Base-by-base conservation (phyloP, 345 rosid genomes). In the Ricinus communis region DNA sequence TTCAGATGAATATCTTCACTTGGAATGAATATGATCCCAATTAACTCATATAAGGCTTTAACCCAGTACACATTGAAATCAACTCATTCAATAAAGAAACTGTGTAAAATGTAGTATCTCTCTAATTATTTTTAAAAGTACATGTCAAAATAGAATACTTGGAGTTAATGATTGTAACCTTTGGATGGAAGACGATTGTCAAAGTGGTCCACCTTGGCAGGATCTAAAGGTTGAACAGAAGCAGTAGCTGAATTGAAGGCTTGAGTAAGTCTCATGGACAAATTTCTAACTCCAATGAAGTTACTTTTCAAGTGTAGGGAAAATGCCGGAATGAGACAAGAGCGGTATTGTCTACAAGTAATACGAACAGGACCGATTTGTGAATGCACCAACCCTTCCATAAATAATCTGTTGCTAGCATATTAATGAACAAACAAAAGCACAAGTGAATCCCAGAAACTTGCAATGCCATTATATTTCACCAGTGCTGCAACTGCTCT, bases 331-430 rank as follows among this genome's bases (percentile, higher is more conserved):
- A 65, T 16, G 24, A 71, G 77, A 77, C 65, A 53, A 11, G 77
- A 69, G 19, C 51, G 79, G 49, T 71, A 76, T 57, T 49, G 79
- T 54, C 73, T 85, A 69, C 70, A 73, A 25, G 52, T 57, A 75
- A 75, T 67, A 55, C 49, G 80, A 72, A 80, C 18, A 8, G 85
- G 87, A 55, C 71, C 69, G 65, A 78, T 71, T 66, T 71, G 82
- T 10, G 82, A 79, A 71, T 76, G 74, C 66, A 61, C 55, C 79
- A 92, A 76, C 21, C 83, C 86, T 71, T 92, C 96, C 96, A 92
- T 88, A 41, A 79, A 82, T 75, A 62, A 71, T 70, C 76, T 79
- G 78, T 71, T 74, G 71, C 56, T 54, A 69, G 68, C 43, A 72
- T 54, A 67, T 56, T 68, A 73, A 65, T 66, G 54, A 5, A 52